Base-by-base conservation (phyloP, 306 rosid genomes). In the Medicago arabica region DNA sequence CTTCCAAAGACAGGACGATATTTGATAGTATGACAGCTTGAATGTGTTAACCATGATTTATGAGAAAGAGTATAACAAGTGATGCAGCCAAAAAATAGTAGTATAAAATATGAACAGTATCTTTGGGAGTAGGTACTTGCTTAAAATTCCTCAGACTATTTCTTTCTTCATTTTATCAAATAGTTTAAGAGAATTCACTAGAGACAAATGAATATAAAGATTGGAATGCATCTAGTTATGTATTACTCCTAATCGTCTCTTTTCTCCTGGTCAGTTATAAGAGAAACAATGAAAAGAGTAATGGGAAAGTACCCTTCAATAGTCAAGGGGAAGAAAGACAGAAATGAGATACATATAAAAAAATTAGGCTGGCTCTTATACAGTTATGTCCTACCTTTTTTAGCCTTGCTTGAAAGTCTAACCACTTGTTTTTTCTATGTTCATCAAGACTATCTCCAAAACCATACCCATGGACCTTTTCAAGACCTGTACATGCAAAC, bases 361-460 rank as follows among this genome's bases (percentile, higher is more conserved):
- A 77, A 69, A 50, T 72, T 14, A 69, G 34, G 38, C 21, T 7
- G 36, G 28, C 36, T 57, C 23, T 16, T 9, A 57, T 54, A 46
- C 44, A 59, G 59, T 44, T 74, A 44, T 49, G 75, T 7, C 46
- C 71, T 88, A 95, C 99, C 99, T 92, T 90, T 58, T 72, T 82
- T 53, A 95, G 87, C 75, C 86, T 88, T 74, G 82, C 78, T 65
- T 72, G 83, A 41, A 95, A 95, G 46, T 84, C 90, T 67, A 82
- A 40, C 99, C 99, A 95, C 81, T 90, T 95, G 90, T 64, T 89
- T 71, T 39, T 89, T 75, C 69, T 90, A 61, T 82, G 0, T 71
- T 90, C 91, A 10, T 89, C 97, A 80, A 92, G 91, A 87, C 97
- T 90, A 65, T 95, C 99, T 61, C 99, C 97, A 38, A 90, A 89